Evolutionary conservation across 1,284 basidiomycete species (phyloP).

Genomic region (Caloboletus firmus): DNA sequence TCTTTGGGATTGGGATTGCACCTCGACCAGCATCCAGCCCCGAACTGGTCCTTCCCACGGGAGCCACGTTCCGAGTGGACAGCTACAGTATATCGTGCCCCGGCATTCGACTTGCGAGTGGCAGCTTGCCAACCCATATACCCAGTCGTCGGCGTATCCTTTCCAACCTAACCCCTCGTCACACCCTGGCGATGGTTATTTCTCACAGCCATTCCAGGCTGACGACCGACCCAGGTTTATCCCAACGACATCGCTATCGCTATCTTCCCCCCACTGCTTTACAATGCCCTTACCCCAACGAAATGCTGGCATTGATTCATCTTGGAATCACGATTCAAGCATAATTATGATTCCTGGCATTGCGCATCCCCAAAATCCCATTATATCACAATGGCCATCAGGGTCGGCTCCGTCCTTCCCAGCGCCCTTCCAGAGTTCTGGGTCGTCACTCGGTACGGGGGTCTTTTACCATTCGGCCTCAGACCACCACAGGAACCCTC

Average conservation of each 20-base stretch:
- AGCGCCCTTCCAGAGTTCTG: neutral
- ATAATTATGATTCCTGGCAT: neutral
- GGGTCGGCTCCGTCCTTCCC: neutral
- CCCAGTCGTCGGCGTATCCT: conserved; percentile 1
- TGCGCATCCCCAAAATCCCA: neutral
- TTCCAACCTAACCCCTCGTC: neutral
- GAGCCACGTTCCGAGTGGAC: conserved; percentile 1
- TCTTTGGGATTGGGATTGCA: conserved; percentile 4
- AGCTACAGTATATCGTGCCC: neutral
- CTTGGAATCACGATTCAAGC: conserved; percentile 2
- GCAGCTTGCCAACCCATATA: conserved; percentile 5
- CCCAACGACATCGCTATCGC: neutral
- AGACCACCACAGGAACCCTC: conserved; percentile 2
- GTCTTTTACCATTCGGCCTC: conserved; percentile 5
- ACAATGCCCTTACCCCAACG: conserved; percentile 1
- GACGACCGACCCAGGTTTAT: conserved; percentile 4
- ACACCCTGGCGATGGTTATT: neutral
- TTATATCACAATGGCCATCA: conserved; percentile 7
- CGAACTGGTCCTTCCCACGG: neutral
- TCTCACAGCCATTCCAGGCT: conserved; percentile 1
- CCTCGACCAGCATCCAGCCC: conserved; percentile 1
- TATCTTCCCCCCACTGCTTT: neutral
- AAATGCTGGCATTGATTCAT: neutral
- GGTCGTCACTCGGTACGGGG: neutral
- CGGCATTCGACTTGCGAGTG: conserved; percentile 2